Evolutionary conservation across 2,329 filamentous ascomycete genomes (phyloP), one percentile per base, ranked within the genome.

Genomic region (Penicillium sclerotiorum): DNA sequence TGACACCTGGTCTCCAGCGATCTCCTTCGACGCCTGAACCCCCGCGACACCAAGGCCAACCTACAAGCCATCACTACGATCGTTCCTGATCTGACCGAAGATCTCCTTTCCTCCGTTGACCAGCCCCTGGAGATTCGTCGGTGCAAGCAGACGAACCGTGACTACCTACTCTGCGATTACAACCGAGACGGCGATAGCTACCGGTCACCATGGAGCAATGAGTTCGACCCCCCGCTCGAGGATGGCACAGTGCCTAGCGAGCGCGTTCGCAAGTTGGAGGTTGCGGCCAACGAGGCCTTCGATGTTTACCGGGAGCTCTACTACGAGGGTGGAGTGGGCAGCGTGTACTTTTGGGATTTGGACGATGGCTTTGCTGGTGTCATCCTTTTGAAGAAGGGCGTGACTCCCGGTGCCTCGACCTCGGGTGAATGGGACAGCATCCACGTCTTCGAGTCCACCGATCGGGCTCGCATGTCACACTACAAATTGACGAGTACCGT

Each of bases 151-250:
- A 88, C 90, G 25, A 90, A 91, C 63, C 89, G 93, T 61, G 94
- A 97, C 76, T 99, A 96, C 78, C 85, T 99, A 44, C 88, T 96
- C 66, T 99, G 94, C 80, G 94, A 99, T 82, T 99, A 99, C 82
- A 99, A 99, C 81, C 92, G 94, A 58, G 94, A 99, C 75, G 94
- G 94, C 56, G 93, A 96, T 77, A 95, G 89, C 75, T 96, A 96
- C 82, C 88, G 94, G 56, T 95, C 90, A 59, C 94, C 94, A n/a
- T 99, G 94, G 94, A 94, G 88, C 76, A 97, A 97, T 76, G 89
- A 96, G 74, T 99, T 99, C 73, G 91, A 97, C 70, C 94, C 93
- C 15, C 88, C 91, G 12, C 81, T 96, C 52, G 87, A 89, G 41
- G 92, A 95, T 68, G 90, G 90, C 1, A 90, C 91, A 1, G 84